A percentile compares a stretch with the other conserved stretches of the same genome.
phyloP scores from a whole-genome alignment of 148 eudicot species.

The Cornus florida region DNA sequence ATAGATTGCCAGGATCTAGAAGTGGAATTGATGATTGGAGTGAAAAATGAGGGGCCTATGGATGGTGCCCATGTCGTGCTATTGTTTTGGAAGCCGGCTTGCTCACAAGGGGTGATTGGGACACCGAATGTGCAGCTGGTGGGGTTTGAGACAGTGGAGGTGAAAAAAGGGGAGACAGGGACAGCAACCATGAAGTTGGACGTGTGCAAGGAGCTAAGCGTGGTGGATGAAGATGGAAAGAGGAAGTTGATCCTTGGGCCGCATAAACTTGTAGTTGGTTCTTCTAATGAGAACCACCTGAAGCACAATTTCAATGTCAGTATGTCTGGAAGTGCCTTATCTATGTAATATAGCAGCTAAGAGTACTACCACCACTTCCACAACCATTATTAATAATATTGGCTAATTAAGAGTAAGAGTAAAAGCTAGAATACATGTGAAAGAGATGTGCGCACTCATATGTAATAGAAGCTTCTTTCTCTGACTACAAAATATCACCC shows the following conservation, averaged over 20 bases:
- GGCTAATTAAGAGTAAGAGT: no score
- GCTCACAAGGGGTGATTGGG: constrained; percentile 20
- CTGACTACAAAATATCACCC: no score
- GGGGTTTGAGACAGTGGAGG: constrained; percentile 30
- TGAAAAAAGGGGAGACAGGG: constrained; percentile 18
- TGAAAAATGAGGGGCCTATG: constrained; percentile 25
- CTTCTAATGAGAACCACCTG: constrained; percentile 24
- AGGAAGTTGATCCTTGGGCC: constrained; percentile 26
- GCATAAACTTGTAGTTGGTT: constrained; percentile 26
- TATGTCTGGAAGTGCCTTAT: neutral
- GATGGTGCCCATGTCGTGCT: constrained; percentile 32
- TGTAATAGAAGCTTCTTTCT: neutral
- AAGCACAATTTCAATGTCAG: constrained; percentile 21
- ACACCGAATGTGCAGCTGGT: constrained; percentile 25
- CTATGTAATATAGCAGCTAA: neutral
- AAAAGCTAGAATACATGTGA: neutral
- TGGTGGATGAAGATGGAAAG: constrained; percentile 20
- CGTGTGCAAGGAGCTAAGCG: constrained; percentile 24
- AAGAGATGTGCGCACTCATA: neutral
- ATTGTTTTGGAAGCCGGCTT: constrained; percentile 20
- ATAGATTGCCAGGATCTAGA: constrained; percentile 18
- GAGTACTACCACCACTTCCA: neutral
- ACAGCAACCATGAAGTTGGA: neutral
- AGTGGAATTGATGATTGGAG: constrained; percentile 15
- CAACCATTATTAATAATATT: no score